Conservation (phyloP, 768 basidiomycete species). For the Ephemerocybe angulata region DNA sequence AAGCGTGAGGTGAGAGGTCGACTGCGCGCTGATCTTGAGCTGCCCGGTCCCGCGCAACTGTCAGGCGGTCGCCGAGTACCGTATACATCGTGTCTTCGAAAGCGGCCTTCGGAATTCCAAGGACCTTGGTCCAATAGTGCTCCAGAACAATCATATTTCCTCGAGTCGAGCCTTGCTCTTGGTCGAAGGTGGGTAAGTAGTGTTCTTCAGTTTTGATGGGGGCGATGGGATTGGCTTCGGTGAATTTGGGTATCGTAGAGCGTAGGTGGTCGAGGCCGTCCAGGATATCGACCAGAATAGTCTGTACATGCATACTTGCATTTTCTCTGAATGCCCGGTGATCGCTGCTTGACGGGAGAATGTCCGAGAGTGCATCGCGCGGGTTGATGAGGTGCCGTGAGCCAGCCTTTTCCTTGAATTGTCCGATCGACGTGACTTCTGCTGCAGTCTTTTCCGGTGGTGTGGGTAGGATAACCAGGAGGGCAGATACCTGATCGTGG, state of each 20-base stretch:
- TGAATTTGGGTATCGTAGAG: not conserved
- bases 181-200: constrained; percentile 13
- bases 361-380: too few relatives aligned
- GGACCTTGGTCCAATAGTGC: too few relatives aligned
- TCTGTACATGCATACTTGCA: constrained; percentile 6
- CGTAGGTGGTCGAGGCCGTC: not conserved
- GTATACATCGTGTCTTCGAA: constrained; percentile 13
- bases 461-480: too few relatives aligned
- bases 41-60: constrained; percentile 15
- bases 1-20: constrained; percentile 12
- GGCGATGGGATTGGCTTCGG: not conserved
- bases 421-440: not conserved
- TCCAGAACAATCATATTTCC: too few relatives aligned
- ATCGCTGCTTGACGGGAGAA: too few relatives aligned
- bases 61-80: constrained; percentile 16
- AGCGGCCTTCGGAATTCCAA: constrained; percentile 11
- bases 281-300: constrained; percentile 5
- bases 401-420: not conserved
- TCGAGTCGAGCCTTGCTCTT: too few relatives aligned
- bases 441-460: constrained; percentile 2
- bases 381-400: constrained; percentile 9
- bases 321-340: too few relatives aligned
- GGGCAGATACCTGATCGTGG: too few relatives aligned
- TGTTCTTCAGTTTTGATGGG: constrained; percentile 13
- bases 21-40: constrained; percentile 19